These are phyloP conservation scores for Scedosporium boydii DNA, from an alignment of 2,329 filamentous ascomycete genomes.

Conservation along the genomic window DNA sequence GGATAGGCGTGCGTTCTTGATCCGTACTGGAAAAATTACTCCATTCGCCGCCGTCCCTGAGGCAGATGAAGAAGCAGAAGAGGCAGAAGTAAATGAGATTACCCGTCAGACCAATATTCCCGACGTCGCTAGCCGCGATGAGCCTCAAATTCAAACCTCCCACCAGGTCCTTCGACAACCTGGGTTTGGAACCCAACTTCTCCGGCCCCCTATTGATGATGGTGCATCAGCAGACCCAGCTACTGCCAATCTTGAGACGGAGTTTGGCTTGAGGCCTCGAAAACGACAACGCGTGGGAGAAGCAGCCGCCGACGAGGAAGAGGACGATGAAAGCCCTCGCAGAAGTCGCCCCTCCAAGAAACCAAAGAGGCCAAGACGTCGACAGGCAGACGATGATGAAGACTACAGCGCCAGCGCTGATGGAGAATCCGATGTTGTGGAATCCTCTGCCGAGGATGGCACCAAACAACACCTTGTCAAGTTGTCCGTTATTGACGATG, in stretches of 20 bases:
- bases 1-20: slow-evolving; percentile 77
- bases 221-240: neutral
- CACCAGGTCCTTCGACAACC: slow-evolving; percentile 67
- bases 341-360: neutral
- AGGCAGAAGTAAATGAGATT: slow-evolving; percentile 17
- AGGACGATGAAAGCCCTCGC: neutral
- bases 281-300: slow-evolving; percentile 23
- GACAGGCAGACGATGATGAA: slow-evolving; percentile 8
- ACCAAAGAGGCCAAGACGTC: slow-evolving; percentile 1
- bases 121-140: slow-evolving; percentile 23
- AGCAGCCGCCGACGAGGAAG: slow-evolving; percentile 22
- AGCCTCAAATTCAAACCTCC: slow-evolving; percentile 35
- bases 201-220: neutral
- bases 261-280: slow-evolving; percentile 49
- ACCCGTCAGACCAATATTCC: slow-evolving; percentile 25
- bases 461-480: slow-evolving; percentile 25
- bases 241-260: slow-evolving; percentile 15
- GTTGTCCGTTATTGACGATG: slow-evolving; percentile 66
- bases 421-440: neutral
- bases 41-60: slow-evolving; percentile 72
- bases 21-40: slow-evolving; percentile 94
- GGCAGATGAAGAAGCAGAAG: slow-evolving; percentile 62
- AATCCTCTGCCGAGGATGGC: slow-evolving; percentile 6
- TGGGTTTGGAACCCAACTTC: slow-evolving; percentile 45
- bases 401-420: slow-evolving; percentile 5